Base-by-base conservation (phyloP, 2,329 filamentous ascomycete genomes). In the Zymoseptoria crescenta region DNA sequence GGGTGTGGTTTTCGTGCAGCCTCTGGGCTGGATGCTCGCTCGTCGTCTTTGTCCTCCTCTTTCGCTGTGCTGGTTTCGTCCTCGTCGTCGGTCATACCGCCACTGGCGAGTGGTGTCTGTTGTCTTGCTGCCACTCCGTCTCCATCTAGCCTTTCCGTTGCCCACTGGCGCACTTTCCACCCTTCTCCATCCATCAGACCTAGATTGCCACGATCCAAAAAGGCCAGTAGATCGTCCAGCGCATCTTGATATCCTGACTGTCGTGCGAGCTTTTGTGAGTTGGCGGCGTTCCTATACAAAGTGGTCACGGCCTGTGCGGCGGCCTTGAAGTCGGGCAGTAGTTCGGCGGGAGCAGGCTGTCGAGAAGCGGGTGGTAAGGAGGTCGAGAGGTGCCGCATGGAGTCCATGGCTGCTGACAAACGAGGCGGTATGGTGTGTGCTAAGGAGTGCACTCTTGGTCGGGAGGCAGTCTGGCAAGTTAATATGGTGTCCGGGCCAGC, bases 221-320 rank as follows among this genome's bases (percentile, higher is more conserved):
- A 95, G 16, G 81, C 76, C n/a, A 96, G 77, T 4, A 99, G 79
- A 66, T 97, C 93, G 64, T 96, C 91, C 45, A 99, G 79, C 45
- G 92, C 95, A 71, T 97, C 92, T 73, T 96, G 92, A 68, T 96
- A 97, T 27, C 94, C 94, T 48, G 92, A 87, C 55, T 83, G 77
- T 54, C 89, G 85, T 52, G 91, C 86, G 68, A 87, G 86, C 54
- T 87, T 81, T 72, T 94, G 87, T 54, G 89, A 88, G 30, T 85
- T 81, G 10, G 89, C 87, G 2, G 93, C 93, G 48, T 87, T 92
- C 76, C 96, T 96, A 79, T 97, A 97, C 13, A 99, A 85, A 70
- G 95, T 96, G 53, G 94, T 97, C 57, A 97, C 92, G 5, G 91
- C 96, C 35, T 96, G 81, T 20, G 94, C 94, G 35, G 94, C 94